Conservation (phyloP, 1,284 basidiomycete genomes). For the Apiotrichum gamsii region DNA sequence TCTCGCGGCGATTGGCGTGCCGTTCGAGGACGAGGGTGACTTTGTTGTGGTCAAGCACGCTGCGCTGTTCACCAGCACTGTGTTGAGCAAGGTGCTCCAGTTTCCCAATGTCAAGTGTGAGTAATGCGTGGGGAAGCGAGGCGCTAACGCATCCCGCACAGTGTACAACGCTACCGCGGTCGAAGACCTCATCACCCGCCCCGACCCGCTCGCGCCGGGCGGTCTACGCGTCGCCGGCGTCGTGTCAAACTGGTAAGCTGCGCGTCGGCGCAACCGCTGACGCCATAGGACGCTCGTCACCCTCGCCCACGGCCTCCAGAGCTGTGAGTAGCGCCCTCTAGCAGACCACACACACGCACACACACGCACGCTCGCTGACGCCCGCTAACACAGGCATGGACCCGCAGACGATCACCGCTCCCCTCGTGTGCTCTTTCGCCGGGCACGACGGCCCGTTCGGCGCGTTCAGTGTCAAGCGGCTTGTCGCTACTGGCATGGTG, state of each 20-base stretch:
- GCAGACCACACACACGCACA: neutral
- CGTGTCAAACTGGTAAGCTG: constrained; percentile 62
- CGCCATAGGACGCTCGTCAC: constrained; percentile 58
- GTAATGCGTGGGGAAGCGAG: neutral
- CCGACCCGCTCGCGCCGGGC: constrained; percentile 39
- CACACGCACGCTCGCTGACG: no score
- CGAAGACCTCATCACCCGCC: constrained; percentile 66
- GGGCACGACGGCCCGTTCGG: constrained; percentile 75
- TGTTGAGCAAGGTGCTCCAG: constrained; percentile 66
- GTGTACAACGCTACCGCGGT: constrained; percentile 63
- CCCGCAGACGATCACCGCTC: constrained; percentile 73
- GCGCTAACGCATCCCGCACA: neutral
- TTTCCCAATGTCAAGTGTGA: constrained; percentile 59
- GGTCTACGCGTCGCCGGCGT: constrained; percentile 70
- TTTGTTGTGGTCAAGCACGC: constrained; percentile 72
- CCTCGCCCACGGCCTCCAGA: constrained; percentile 57
- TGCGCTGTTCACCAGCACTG: constrained; percentile 72
- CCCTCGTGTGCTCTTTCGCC: constrained; percentile 53
- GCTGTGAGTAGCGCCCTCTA: neutral
- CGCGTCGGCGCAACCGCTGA: neutral
- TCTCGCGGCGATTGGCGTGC: constrained; percentile 64
- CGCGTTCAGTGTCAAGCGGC: constrained; percentile 74
- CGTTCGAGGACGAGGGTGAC: constrained; percentile 72
- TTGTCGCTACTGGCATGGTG: constrained; percentile 67
- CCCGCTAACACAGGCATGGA: constrained; percentile 2